Evolutionary conservation across 139 green algal genomes (phyloP), one percentile per base, ranked within the genome.

Genomic region (Chlorella sp.): DNA sequence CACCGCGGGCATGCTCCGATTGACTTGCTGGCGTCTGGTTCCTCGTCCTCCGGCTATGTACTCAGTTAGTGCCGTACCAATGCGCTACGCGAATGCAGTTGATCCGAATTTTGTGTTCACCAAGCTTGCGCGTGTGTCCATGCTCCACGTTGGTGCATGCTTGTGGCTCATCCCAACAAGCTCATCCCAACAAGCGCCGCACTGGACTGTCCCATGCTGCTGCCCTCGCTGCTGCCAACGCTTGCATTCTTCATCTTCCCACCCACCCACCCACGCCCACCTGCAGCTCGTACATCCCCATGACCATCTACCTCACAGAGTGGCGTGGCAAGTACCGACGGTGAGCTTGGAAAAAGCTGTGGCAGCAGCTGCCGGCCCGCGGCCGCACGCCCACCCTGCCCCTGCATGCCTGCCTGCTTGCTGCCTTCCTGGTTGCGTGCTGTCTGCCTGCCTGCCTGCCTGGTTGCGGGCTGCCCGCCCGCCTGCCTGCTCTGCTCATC

Each of bases 261-360:
- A 5, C 75, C 18, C 19, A 26, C 64, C 24, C 42, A 40, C 42
- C 80, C 42, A 14, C 37, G 75, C 75, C 42, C 37, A 4, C 30
- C 42, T 4, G 53, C 82, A 93, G 91, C 87, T 93, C 77, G 32
- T 99, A 99, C 94, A 96, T 99, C 64, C 96, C 96, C 1, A 92
- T 99, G 37, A 99, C 97, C 82, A 95, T 98, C 83, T 91, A 92
- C 36, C 91, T 98, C 64, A 98, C 97, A 9, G 96, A 98, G 92
- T 98, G 96, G 95, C 89, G 96, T 7, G 95, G 93, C 80, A 94
- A 94, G 37, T 96, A 97, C 88, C 80, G 96, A 80, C 95, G 85
- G 85, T 89, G 66, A 80, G 84, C 22, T n/a, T 30, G n/a, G n/a
- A n/a, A n/a, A n/a, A n/a, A 3, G 9, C 73, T 37, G 15, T 37